Percentiles rank a stretch among this genome's conserved stretches.
These are phyloP conservation scores for Arachnopeziza araneosa DNA, from an alignment of 2,329 filamentous ascomycete genomes.

Conservation along the genomic window DNA sequence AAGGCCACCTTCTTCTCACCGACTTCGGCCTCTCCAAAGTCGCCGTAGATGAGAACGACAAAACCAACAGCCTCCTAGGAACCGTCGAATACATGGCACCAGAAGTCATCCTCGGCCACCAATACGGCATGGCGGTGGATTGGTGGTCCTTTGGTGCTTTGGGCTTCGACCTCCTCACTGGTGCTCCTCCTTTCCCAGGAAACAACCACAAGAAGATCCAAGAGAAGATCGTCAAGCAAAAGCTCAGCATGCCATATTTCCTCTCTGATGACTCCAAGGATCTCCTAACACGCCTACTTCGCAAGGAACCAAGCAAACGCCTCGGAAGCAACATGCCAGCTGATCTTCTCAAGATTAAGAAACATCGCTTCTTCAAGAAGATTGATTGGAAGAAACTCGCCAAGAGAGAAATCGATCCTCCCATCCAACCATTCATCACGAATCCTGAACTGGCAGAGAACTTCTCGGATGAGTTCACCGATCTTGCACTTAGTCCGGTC, in stretches of 20 bases:
- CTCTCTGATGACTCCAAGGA: slow-evolving; percentile 90
- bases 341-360: slow-evolving; percentile 79
- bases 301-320: slow-evolving; percentile 88
- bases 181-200: slow-evolving; percentile 83
- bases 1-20: slow-evolving; percentile 89
- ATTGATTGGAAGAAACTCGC: slow-evolving; percentile 91
- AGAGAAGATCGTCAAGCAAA: slow-evolving; percentile 92
- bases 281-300: slow-evolving; percentile 78
- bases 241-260: slow-evolving; percentile 83
- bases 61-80: slow-evolving; percentile 85
- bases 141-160: slow-evolving; percentile 98
- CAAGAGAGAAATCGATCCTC: slow-evolving; percentile 74
- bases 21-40: slow-evolving; percentile 98
- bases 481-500: slow-evolving; percentile 72
- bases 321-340: slow-evolving; percentile 85
- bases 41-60: slow-evolving; percentile 61
- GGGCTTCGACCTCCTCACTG: slow-evolving; percentile 87
- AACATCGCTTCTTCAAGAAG: slow-evolving; percentile 92
- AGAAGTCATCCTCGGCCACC: slow-evolving; percentile 80
- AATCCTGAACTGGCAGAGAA: slow-evolving; percentile 96
- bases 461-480: slow-evolving; percentile 89
- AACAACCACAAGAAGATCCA: slow-evolving; percentile 93
- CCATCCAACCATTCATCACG: slow-evolving; percentile 89
- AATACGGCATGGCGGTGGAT: slow-evolving; percentile 92
- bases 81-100: slow-evolving; percentile 99